Evolutionary conservation across 768 basidiomycete genomes (phyloP).

Genomic region (Mrakia blollopis): DNA sequence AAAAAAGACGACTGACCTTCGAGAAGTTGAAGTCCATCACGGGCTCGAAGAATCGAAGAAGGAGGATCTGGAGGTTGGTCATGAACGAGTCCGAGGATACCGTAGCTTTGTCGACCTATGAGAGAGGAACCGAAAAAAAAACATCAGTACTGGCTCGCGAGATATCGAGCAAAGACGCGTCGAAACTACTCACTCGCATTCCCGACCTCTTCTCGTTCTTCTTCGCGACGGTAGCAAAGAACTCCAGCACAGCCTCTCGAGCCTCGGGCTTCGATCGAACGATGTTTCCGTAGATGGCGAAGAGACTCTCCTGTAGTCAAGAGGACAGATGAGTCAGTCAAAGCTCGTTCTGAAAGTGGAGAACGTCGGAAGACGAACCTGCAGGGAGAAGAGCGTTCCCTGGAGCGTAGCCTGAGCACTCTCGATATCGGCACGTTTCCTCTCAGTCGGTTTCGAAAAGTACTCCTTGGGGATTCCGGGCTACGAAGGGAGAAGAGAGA

Average conservation of each 20-base stretch:
- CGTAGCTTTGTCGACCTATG: constrained; percentile 71
- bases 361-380: constrained; percentile 50
- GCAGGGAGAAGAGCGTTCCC: constrained; percentile 76
- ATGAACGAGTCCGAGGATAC: constrained; percentile 90
- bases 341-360: background rate
- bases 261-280: constrained; percentile 73
- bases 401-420: constrained; percentile 78
- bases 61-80: constrained; percentile 76
- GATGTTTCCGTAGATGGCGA: constrained; percentile 81
- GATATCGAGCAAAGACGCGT: background rate
- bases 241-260: constrained; percentile 74
- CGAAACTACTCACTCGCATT: constrained; percentile 64
- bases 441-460: constrained; percentile 78
- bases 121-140: background rate
- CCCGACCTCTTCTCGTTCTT: constrained; percentile 82
- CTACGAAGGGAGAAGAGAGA: constrained; percentile 47
- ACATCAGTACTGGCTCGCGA: no score
- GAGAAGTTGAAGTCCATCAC: constrained; percentile 88
- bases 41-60: constrained; percentile 82
- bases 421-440: constrained; percentile 66
- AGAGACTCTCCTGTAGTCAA: constrained; percentile 56
- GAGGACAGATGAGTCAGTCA: background rate
- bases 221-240: constrained; percentile 67
- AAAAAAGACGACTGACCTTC: constrained; percentile 63
- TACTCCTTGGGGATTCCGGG: constrained; percentile 70